Percentiles rank a stretch among this genome's conserved stretches.
These are phyloP conservation scores for Bidens hawaiensis DNA, from an alignment of 140 eudicot genomes.

Conservation along the genomic window DNA sequence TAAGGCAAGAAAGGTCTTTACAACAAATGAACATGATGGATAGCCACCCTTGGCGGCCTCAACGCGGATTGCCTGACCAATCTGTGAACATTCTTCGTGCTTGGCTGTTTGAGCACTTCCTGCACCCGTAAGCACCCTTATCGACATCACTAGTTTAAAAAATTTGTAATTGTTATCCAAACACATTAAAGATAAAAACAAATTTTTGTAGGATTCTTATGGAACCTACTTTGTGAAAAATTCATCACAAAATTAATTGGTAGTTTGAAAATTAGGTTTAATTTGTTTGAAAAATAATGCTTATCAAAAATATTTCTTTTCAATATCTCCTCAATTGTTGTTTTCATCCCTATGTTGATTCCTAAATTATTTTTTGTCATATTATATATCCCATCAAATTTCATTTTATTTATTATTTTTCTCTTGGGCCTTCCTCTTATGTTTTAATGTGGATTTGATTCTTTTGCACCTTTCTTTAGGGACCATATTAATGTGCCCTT, in stretches of 20 bases:
- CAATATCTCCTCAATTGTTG: conserved; percentile 35
- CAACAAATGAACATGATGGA: conserved; percentile 93
- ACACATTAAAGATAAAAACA: not conserved
- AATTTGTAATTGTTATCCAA: not conserved
- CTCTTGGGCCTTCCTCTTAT: conserved; percentile 33
- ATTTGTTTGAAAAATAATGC: conserved; percentile 4
- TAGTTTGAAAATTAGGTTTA: conserved; percentile 8
- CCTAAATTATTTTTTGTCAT: conserved; percentile 42
- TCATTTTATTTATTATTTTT: conserved; percentile 20
- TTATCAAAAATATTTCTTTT: conserved; percentile 7
- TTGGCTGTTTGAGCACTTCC: conserved; percentile 98
- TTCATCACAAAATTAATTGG: not conserved
- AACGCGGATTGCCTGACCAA: conserved; percentile 87
- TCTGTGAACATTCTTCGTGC: conserved; percentile 93
- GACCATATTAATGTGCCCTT: conserved; percentile 37
- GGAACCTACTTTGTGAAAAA: not conserved
- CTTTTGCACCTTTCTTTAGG: conserved; percentile 37
- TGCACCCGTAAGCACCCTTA: conserved; percentile 62
- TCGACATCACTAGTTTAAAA: not conserved
- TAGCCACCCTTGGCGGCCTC: conserved; percentile 96
- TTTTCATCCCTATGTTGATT: conserved; percentile 39
- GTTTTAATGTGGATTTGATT: conserved; percentile 59
- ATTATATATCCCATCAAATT: conserved; percentile 13
- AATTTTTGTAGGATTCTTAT: not conserved
- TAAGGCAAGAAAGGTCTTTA: conserved; percentile 76